Evolutionary conservation across 305 asterid genomes (phyloP), one percentile per base, ranked within the genome.

Genomic region (Withania somnifera): DNA sequence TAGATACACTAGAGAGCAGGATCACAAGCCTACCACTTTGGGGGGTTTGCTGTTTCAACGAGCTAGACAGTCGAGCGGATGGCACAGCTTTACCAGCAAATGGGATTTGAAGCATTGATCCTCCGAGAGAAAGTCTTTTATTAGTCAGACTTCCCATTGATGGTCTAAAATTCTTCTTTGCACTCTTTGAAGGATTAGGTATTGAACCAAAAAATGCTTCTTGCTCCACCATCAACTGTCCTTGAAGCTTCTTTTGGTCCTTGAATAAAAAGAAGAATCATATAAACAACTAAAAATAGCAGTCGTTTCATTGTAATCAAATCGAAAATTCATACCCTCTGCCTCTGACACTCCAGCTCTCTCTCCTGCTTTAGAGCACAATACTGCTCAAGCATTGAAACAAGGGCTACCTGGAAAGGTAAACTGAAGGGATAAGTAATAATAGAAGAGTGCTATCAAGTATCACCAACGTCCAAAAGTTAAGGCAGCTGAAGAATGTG

Each of bases 181-280:
- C 89, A 38, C 95, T 93, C 82, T 88, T 89, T 80, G 89, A 73
- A 52, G 98, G 98, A 85, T 98, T 94, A 17, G 93, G 97, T 82
- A 89, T 91, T 80, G 97, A 89, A 54, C 98, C 99, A n/a, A 89
- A 95, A 6, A 89, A 91, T 53, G 93, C 91, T 92, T 95, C 99
- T 86, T 94, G 91, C 86, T 94, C 97, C 24, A 90, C 80, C 58
- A 93, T 85, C 68, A 93, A 84, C 88, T 88, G 97, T 61, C 98
- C 98, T 54, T 94, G 98, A 50, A 96, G 90, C 87, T 91, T 95
- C 95, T 94, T 95, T 86, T 88, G 97, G 75, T 93, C 97, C 99
- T 94, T 81, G 69, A 82, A 71, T 32, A 69, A 80, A 36, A 82
- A 69, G 32, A 38, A 42, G 38, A 42, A 26, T 28, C 11, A 8